phyloP scores from a whole-genome alignment of 1,284 basidiomycete species.

The Coniferiporia sulphurascens region DNA sequence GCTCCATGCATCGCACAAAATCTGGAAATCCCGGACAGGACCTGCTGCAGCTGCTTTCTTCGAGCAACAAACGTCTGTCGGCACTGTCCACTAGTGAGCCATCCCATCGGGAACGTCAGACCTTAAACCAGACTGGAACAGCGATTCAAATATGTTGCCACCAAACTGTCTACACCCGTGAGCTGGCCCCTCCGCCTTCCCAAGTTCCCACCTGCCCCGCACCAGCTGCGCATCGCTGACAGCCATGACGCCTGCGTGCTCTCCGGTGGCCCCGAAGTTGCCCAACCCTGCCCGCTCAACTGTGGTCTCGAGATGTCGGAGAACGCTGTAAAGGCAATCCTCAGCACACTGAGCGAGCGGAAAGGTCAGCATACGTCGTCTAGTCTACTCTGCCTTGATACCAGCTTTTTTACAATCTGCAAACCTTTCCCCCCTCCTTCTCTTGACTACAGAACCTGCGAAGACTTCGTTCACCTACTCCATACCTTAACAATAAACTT shows the following conservation, averaged over 20 bases:
- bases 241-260: neutral
- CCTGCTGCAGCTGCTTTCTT: constrained; percentile 1
- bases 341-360: constrained; percentile 43
- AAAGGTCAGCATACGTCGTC: constrained; percentile 25
- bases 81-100: neutral
- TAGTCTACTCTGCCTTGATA: neutral
- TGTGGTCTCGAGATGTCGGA: constrained; percentile 23
- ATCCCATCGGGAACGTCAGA: neutral
- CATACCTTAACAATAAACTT: constrained; percentile 47
- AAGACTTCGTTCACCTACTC: constrained; percentile 51
- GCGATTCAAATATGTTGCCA: neutral
- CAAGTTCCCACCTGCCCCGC: neutral
- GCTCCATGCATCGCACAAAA: neutral
- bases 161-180: neutral
- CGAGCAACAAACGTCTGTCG: neutral
- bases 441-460: constrained; percentile 33
- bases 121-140: neutral
- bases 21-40: neutral
- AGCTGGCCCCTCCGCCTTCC: neutral
- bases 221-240: too few relatives aligned
- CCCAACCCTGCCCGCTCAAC: too few relatives aligned
- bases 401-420: neutral
- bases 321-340: constrained; percentile 32
- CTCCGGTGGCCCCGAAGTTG: too few relatives aligned
- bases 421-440: neutral